phyloP scores from a whole-genome alignment of 306 rosid genomes.

The Vigna mungo region DNA sequence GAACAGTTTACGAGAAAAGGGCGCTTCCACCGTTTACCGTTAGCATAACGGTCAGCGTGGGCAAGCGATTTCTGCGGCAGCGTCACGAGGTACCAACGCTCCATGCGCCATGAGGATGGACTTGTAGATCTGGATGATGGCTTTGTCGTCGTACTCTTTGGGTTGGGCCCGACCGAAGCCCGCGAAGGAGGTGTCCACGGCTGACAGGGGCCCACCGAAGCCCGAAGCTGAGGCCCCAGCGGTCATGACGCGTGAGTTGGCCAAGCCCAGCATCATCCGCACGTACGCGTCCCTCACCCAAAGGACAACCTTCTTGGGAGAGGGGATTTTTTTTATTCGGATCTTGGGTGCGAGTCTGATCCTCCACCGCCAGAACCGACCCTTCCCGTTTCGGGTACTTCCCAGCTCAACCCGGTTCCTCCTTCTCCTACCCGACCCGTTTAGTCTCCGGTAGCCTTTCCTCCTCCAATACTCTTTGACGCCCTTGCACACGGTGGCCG shows the following conservation, averaged over 20 bases:
- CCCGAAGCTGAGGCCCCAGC: constrained; percentile 42
- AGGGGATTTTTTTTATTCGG: constrained; percentile 52
- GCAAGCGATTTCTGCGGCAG: constrained; percentile 28
- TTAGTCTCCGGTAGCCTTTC: constrained; percentile 58
- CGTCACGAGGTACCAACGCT: constrained; percentile 47
- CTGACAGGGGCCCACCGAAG: constrained; percentile 41
- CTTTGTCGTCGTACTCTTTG: constrained; percentile 87
- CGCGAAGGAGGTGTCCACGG: neutral
- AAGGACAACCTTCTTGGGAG: constrained; percentile 65
- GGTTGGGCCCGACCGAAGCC: constrained; percentile 46
- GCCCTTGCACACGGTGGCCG: constrained; percentile 53
- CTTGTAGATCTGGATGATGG: constrained; percentile 78
- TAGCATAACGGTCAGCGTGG: constrained; percentile 19
- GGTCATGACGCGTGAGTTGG: constrained; percentile 61
- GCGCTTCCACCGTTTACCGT: neutral
- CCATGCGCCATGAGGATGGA: constrained; percentile 63
- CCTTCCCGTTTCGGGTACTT: constrained; percentile 39
- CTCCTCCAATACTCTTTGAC: constrained; percentile 62
- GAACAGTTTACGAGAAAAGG: neutral
- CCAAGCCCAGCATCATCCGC: constrained; percentile 73
- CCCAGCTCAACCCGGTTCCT: constrained; percentile 47
- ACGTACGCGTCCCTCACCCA: constrained; percentile 90
- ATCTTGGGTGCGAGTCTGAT: constrained; percentile 72
- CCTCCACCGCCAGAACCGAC: constrained; percentile 64
- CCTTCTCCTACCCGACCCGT: constrained; percentile 47